Evolutionary conservation across 768 basidiomycete species (phyloP).

Genomic region (Tricholoma hemisulphureum): DNA sequence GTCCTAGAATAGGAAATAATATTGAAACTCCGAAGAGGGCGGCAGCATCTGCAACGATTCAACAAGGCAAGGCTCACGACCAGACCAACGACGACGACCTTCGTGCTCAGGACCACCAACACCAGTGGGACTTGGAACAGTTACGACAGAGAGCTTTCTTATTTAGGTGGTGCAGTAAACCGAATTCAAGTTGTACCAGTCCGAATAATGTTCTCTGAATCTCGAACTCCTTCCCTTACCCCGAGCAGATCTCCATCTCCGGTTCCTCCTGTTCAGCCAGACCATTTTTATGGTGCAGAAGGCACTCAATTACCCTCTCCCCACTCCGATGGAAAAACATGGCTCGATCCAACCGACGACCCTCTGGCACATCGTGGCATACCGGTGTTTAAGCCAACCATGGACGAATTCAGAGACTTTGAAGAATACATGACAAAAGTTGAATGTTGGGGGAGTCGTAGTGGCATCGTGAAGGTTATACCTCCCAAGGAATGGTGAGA

Average conservation of each 20-base stretch:
- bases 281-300: slow-evolving; percentile 77
- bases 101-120: slow-evolving; percentile 4
- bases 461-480: slow-evolving; percentile 95
- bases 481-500: slow-evolving; percentile 93
- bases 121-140: neutral
- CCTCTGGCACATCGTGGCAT: slow-evolving; percentile 84
- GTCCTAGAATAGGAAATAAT: slow-evolving; percentile 25
- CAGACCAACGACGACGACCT: slow-evolving; percentile 7
- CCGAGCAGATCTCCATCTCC: slow-evolving; percentile 57
- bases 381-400: slow-evolving; percentile 92
- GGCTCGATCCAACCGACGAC: slow-evolving; percentile 80
- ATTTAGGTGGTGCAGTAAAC: slow-evolving; percentile 3
- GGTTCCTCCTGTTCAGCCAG: slow-evolving; percentile 60
- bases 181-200: slow-evolving; percentile 8
- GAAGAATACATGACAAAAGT: slow-evolving; percentile 85
- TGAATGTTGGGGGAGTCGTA: slow-evolving; percentile 85
- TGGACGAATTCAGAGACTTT: slow-evolving; percentile 90
- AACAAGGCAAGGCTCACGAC: slow-evolving; percentile 10
- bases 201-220: slow-evolving; percentile 31
- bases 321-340: slow-evolving; percentile 57
- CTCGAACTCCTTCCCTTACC: slow-evolving; percentile 43
- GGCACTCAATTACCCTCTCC: slow-evolving; percentile 54
- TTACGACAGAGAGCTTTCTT: slow-evolving; percentile 1
- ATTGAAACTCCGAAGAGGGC: slow-evolving; percentile 30
- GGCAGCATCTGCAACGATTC: slow-evolving; percentile 2